Evolutionary conservation across 345 rosid species (phyloP).

Genomic region (Hypericum perforatum): DNA sequence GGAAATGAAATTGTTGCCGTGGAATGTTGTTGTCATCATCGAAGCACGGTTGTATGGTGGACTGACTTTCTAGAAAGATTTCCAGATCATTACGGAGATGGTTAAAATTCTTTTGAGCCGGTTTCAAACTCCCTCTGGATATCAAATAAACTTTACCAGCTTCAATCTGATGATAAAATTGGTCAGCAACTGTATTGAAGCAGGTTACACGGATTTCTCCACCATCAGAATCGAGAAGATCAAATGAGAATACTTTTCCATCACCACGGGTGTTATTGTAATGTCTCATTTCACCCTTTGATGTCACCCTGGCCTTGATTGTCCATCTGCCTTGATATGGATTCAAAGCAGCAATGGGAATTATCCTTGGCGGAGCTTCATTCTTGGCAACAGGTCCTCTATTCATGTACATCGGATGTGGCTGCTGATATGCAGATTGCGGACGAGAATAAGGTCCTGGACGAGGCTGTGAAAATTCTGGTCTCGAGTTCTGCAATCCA

Average conservation of each 20-base stretch:
- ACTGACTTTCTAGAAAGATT: neutral
- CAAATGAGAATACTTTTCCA: constrained; percentile 1
- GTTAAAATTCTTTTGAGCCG: neutral
- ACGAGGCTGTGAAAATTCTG: neutral
- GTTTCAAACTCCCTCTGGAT: neutral
- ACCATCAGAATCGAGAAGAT: constrained; percentile 3
- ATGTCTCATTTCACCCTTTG: constrained; percentile 3
- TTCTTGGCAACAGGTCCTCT: neutral
- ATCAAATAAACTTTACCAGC: constrained; percentile 1
- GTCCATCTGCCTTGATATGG: neutral
- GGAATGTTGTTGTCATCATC: constrained; percentile 5
- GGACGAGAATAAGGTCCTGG: neutral
- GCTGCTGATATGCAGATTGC: neutral
- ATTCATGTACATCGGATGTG: neutral
- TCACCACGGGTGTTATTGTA: constrained; percentile 1
- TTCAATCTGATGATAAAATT: constrained; percentile 1
- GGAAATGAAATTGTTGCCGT: constrained; percentile 1
- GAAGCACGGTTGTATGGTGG: neutral
- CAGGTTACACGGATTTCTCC: constrained; percentile 1
- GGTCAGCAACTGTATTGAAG: constrained; percentile 2
- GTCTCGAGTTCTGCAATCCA: neutral
- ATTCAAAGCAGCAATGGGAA: constrained; percentile 1
- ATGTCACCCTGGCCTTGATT: neutral
- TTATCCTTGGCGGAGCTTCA: constrained; percentile 1
- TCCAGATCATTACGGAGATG: constrained; percentile 2